Evolutionary conservation across 331 rosid species (phyloP).

Genomic region (Dryas integrifolia): DNA sequence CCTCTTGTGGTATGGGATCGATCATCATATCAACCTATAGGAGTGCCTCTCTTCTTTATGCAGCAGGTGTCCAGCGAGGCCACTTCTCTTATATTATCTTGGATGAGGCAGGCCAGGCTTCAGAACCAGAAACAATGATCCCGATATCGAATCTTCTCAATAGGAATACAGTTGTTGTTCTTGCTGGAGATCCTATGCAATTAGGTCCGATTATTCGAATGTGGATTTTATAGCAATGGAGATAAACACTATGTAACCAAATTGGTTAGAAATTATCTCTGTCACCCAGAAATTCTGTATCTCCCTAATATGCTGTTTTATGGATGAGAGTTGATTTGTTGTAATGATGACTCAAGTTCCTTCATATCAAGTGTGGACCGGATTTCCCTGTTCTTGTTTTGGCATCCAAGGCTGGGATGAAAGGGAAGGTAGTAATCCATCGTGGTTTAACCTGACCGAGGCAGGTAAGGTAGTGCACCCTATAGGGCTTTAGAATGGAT

Average conservation of each 20-base stretch:
- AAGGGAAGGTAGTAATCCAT: slow-evolving; percentile 93
- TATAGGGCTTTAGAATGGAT: background rate
- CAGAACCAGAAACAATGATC: slow-evolving; percentile 87
- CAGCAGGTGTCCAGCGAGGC: slow-evolving; percentile 68
- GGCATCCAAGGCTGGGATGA: slow-evolving; percentile 99
- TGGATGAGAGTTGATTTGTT: slow-evolving; percentile 65
- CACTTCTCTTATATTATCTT: slow-evolving; percentile 88
- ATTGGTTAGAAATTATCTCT: slow-evolving; percentile 70
- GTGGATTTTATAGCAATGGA: slow-evolving; percentile 43
- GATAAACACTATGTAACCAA: slow-evolving; percentile 63
- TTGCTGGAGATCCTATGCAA: slow-evolving; percentile 94
- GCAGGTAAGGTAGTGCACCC: slow-evolving; percentile 72
- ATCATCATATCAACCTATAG: slow-evolving; percentile 76
- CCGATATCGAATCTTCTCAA: slow-evolving; percentile 67
- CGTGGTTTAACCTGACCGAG: slow-evolving; percentile 94
- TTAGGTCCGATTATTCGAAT: slow-evolving; percentile 82
- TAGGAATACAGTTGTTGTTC: slow-evolving; percentile 70
- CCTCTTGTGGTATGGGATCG: slow-evolving; percentile 42
- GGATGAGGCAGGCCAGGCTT: slow-evolving; percentile 99
- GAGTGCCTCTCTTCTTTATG: slow-evolving; percentile 64
- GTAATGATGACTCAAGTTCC: slow-evolving; percentile 49
- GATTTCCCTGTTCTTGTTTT: slow-evolving; percentile 78
- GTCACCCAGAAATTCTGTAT: slow-evolving; percentile 73
- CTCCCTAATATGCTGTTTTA: slow-evolving; percentile 83
- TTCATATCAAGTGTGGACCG: slow-evolving; percentile 34